These are phyloP conservation scores for Cyberlindnera nakhonratchasimensis DNA, from an alignment of 805 yeast species.

Conservation along the genomic window DNA sequence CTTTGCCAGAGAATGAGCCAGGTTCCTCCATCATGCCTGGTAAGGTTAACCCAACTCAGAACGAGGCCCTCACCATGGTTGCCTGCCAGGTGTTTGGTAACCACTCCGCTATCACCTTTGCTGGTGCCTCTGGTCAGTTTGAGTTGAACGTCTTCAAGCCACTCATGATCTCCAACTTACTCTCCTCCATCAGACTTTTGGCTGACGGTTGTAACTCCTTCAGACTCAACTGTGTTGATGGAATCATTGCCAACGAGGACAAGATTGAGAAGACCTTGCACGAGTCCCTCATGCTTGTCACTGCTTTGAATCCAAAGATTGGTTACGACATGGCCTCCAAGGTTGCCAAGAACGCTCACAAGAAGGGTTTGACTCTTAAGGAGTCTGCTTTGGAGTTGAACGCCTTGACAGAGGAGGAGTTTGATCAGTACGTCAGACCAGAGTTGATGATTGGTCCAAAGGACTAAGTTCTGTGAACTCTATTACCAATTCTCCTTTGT, in stretches of 20 bases:
- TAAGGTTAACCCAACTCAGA: conserved; percentile 98
- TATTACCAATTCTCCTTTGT: neutral
- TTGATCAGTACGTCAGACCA: conserved; percentile 96
- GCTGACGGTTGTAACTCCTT: conserved; percentile 90
- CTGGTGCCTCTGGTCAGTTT: conserved; percentile 98
- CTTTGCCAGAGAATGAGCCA: conserved; percentile 97
- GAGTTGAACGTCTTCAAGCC: conserved; percentile 99
- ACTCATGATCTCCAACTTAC: conserved; percentile 85
- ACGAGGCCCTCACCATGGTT: conserved; percentile 98
- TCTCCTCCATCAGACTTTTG: conserved; percentile 80
- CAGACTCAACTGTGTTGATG: conserved; percentile 93
- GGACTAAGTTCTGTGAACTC: conserved; percentile 10
- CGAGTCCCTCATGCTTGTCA: conserved; percentile 96
- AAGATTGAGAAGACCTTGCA: conserved; percentile 84
- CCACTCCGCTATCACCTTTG: conserved; percentile 90
- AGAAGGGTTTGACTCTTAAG: conserved; percentile 94
- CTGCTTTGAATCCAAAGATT: conserved; percentile 97
- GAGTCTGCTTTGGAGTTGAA: conserved; percentile 91
- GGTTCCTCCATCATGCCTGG: conserved; percentile 99
- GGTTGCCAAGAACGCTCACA: conserved; percentile 98
- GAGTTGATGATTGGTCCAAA: conserved; percentile 98
- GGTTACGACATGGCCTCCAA: conserved; percentile 97
- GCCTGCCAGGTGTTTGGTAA: conserved; percentile 98
- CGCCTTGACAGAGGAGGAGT: conserved; percentile 78
- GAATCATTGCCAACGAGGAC: conserved; percentile 83